Percentiles rank a stretch among this genome's conserved stretches.
Conservation (phyloP, 1,139 yeast species). For the Hyphopichia wangnamkhiaoensis region DNA sequence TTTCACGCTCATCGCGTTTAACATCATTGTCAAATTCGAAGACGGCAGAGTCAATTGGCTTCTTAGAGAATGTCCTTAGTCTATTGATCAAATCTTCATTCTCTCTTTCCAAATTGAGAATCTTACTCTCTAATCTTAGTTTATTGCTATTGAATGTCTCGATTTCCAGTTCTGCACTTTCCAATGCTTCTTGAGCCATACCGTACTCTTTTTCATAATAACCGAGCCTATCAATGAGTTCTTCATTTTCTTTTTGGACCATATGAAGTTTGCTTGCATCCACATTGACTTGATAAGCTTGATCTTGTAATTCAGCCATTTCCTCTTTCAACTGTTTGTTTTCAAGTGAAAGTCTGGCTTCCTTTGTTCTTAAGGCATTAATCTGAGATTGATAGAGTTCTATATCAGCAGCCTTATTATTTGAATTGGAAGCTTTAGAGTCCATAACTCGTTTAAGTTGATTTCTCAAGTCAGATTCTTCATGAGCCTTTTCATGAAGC, state of each 20-base stretch:
- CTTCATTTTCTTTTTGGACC: slow-evolving; percentile 17
- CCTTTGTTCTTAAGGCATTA: slow-evolving; percentile 20
- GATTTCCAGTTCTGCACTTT: slow-evolving; percentile 16
- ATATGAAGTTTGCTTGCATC: slow-evolving; percentile 14
- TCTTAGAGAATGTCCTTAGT: slow-evolving; percentile 11
- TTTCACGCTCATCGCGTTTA: slow-evolving; percentile 13
- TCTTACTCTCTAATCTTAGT: slow-evolving; percentile 10
- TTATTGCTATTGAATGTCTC: slow-evolving; percentile 13
- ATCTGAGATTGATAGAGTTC: slow-evolving; percentile 15
- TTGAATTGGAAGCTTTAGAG: not conserved
- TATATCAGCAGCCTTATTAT: slow-evolving; percentile 1
- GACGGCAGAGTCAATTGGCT: slow-evolving; percentile 18
- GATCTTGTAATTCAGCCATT: slow-evolving; percentile 20
- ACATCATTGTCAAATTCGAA: slow-evolving; percentile 24
- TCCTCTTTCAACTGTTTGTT: slow-evolving; percentile 21
- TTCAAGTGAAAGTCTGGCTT: slow-evolving; percentile 15
- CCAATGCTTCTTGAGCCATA: slow-evolving; percentile 19
- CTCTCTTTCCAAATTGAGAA: slow-evolving; percentile 19
- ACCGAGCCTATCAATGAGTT: slow-evolving; percentile 24
- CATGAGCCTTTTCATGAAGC: not conserved
- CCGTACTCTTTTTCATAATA: slow-evolving; percentile 31
- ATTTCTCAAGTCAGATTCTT: slow-evolving; percentile 4
- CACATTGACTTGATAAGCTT: slow-evolving; percentile 17
- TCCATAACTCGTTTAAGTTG: not conserved
- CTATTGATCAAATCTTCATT: slow-evolving; percentile 13